Base-by-base conservation (phyloP, 441 rosid species). In the Erodium chrysanthum region DNA sequence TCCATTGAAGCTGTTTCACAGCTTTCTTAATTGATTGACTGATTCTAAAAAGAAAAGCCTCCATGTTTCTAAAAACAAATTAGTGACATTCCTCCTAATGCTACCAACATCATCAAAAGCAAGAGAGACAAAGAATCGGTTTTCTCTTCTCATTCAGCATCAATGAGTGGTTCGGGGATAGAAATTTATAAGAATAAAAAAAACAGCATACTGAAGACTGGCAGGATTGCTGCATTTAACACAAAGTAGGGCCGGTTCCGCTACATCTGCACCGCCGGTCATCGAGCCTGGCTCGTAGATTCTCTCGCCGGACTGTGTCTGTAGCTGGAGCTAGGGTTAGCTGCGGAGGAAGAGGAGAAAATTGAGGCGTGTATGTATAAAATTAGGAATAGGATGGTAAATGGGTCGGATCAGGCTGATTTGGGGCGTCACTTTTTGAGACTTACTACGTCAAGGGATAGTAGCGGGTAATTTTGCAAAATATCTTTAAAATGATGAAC, bases 171-270 rank as follows among this genome's bases (percentile, higher is more conserved):
- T 31, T 31, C 35, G 35, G 35, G 35, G 35, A 31, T 31, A 4
- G 6, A 31, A 31, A 31, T 31, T 5, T 2, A 4, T 31, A 31
- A 31, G 29, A 31, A n/a, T n/a, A n/a, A 7, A 1, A 54, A 52
- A 21, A 4, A 8, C 65, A 64, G 77, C 94, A 63, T 79, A 93
- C 98, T 89, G 97, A 70, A 93, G 97, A 75, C 63, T 75, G 1
- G 97, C 97, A 37, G 95, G 91, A 66, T 86, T 90, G 79, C 90
- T 79, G 75, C 97, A 90, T 56, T 37, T 79, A 66, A 74, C 88
- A 72, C 95, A 88, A n/a, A 84, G 82, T 0, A 88, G 74, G 65
- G 80, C 37, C 64, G 76, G 60, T 78, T 52, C 86, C 66, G 75
- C 80, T 44, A 66, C 83, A 77, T 85, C 87, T 12, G 94, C 82